Base-by-base conservation (phyloP, 164 flowering plant species). In the Akebia trifoliata region DNA sequence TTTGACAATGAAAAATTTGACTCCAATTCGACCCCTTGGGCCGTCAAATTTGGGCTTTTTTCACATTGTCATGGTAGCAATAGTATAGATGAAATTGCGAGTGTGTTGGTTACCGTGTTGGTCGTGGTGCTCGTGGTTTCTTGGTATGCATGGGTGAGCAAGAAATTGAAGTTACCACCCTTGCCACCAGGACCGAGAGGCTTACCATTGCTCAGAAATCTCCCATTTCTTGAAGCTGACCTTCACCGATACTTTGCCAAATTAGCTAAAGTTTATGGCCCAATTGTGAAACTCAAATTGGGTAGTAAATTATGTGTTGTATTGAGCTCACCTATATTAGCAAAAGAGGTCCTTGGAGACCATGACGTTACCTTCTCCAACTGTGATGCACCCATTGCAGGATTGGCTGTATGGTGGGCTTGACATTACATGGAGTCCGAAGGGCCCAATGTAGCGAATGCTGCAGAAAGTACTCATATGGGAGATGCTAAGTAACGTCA, bases 121-220 rank as follows among this genome's bases (percentile, higher is more conserved):
- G n/a, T n/a, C n/a, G n/a, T n/a, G n/a, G n/a, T n/a, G n/a, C n/a
- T n/a, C n/a, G n/a, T n/a, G n/a, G n/a, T n/a, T n/a, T n/a, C n/a
- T n/a, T n/a, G n/a, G n/a, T n/a, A n/a, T n/a, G n/a, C n/a, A n/a
- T n/a, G n/a, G n/a, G n/a, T n/a, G n/a, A n/a, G n/a, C n/a, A n/a
- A n/a, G n/a, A n/a, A n/a, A n/a, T n/a, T n/a, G n/a, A n/a, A n/a
- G n/a, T n/a, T n/a, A n/a, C n/a, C n/a, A n/a, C 28, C 30, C 11
- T 47, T 31, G 31, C 81, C 81, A 11, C 87, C 84, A 0, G 81
- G 87, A 11, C 84, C 87, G 0, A 53, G 56, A 11, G 76, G 78
- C 32, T 50, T 79, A 14, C 84, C 84, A 15, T 7, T 79, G 8
- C 17, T 82, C 4, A 84, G 87, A 0, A 64, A 69, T 66, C 75